Evolutionary conservation across 2,329 filamentous ascomycete species (phyloP).

Genomic region (Cercospora sp.): DNA sequence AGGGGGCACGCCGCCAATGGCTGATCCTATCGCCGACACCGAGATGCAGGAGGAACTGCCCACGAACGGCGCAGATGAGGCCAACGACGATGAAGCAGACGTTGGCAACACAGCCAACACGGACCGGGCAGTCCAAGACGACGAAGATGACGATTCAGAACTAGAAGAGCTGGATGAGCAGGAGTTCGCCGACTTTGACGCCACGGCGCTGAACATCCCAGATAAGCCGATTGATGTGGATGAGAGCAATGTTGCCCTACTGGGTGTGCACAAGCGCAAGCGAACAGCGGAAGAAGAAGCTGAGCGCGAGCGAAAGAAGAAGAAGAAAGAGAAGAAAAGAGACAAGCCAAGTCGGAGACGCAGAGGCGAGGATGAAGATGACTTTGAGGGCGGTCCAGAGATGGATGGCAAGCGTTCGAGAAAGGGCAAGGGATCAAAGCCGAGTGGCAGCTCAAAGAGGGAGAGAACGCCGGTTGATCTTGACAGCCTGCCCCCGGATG

Average conservation of each 20-base stretch:
- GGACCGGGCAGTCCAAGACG: slow-evolving; percentile 42
- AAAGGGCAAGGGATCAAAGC: slow-evolving; percentile 46
- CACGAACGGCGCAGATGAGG: slow-evolving; percentile 23
- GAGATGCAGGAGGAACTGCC: slow-evolving; percentile 43
- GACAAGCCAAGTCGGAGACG: slow-evolving; percentile 28
- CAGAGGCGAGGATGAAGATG: slow-evolving; percentile 24
- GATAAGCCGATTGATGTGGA: slow-evolving; percentile 62
- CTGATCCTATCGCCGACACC: slow-evolving; percentile 47
- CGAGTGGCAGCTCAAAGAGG: slow-evolving; percentile 46
- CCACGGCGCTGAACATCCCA: slow-evolving; percentile 60
- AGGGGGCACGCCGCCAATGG: slow-evolving; percentile 46
- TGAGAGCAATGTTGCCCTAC: slow-evolving; percentile 60
- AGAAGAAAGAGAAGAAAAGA: slow-evolving; percentile 31
- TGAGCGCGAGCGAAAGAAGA: slow-evolving; percentile 56
- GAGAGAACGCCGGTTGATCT: slow-evolving; percentile 66
- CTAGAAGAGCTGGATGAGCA: slow-evolving; percentile 66
- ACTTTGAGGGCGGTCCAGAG: slow-evolving; percentile 47
- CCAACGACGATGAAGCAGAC: slow-evolving; percentile 31
- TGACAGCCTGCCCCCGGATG: slow-evolving; percentile 77
- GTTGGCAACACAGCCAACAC: slow-evolving; percentile 22
- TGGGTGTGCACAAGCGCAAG: slow-evolving; percentile 65
- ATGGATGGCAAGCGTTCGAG: slow-evolving; percentile 56
- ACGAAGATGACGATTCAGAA: slow-evolving; percentile 61
- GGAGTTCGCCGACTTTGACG: slow-evolving; percentile 66
- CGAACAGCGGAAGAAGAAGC: slow-evolving; percentile 61